Evolutionary conservation across 208 protist species (phyloP), one percentile per base, ranked within the genome.

Genomic region (Trypanosoma avium): DNA sequence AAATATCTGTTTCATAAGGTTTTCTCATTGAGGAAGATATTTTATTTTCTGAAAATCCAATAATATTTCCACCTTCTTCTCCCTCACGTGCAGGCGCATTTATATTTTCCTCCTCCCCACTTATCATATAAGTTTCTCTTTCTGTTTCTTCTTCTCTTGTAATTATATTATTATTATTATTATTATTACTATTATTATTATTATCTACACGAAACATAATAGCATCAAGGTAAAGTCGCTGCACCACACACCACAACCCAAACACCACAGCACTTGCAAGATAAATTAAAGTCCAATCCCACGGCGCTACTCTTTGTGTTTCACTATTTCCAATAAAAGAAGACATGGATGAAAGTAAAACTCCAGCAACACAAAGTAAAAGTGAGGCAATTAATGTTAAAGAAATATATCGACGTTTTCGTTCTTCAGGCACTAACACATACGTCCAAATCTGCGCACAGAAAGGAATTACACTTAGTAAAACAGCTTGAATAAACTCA

Each of bases 191-290:
- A n/a, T n/a, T n/a, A n/a, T n/a, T n/a, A n/a, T n/a, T n/a, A n/a
- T n/a, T n/a, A n/a, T n/a, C n/a, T n/a, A 13, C 27, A 17, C 38
- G 21, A 55, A 70, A 55, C 46, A 79, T 65, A 29, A 90, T 60
- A 8, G 81, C 82, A 46, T 94, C 87, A 15, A 91, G 75, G 65
- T 94, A 91, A 3, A 92, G 72, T 3, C 85, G 77, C 69, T 94
- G 88, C 61, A 90, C 75, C 26, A 90, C 84, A 61, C 84, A 90
- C 82, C 88, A 94, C 4, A 91, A 32, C 17, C 83, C 84, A 61
- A 92, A 90, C 35, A 90, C 40, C 49, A 93, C 64, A 61, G 73
- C 73, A 60, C 87, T 93, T 38, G 62, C 67, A 33, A 92, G 70
- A 75, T 92, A 91, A 21, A 94, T 59, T 30, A 92, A 73, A 24